Percentiles rank a stretch among this genome's conserved stretches.
These are phyloP conservation scores for Isoetes taiwanensis DNA, from an alignment of 75 land plant species.

Conservation along the genomic window DNA sequence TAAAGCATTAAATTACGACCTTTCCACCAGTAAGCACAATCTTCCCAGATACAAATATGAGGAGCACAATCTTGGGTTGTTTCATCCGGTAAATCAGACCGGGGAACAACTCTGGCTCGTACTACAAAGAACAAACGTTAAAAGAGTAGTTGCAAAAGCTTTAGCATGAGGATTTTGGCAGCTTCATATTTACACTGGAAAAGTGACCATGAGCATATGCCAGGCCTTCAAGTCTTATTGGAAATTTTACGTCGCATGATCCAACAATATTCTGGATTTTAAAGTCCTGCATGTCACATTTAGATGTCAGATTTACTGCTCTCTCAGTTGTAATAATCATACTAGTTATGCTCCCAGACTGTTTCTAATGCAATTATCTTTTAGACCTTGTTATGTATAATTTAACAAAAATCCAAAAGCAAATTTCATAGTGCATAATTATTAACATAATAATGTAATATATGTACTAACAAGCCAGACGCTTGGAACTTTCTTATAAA, in stretches of 20 bases:
- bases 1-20: constrained; percentile 34
- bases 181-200: constrained; percentile 53
- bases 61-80: constrained; percentile 74
- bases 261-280: constrained; percentile 90
- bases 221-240: constrained; percentile 81
- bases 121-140: constrained; percentile 30
- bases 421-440: no score
- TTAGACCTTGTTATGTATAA: no score
- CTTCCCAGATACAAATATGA: constrained; percentile 88
- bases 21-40: constrained; percentile 92
- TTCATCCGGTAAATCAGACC: constrained; percentile 92
- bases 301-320: no score
- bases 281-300: constrained; percentile 79
- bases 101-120: constrained; percentile 92
- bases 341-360: no score
- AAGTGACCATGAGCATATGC: constrained; percentile 73
- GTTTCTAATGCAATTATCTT: no score
- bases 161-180: background rate
- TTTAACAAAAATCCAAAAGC: no score
- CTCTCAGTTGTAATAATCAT: no score
- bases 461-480: no score
- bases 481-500: no score
- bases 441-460: no score
- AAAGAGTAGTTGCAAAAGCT: background rate
- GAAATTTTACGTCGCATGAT: constrained; percentile 88